Evolutionary conservation across 345 rosid genomes (phyloP).

Genomic region (Euphorbia lathyris): DNA sequence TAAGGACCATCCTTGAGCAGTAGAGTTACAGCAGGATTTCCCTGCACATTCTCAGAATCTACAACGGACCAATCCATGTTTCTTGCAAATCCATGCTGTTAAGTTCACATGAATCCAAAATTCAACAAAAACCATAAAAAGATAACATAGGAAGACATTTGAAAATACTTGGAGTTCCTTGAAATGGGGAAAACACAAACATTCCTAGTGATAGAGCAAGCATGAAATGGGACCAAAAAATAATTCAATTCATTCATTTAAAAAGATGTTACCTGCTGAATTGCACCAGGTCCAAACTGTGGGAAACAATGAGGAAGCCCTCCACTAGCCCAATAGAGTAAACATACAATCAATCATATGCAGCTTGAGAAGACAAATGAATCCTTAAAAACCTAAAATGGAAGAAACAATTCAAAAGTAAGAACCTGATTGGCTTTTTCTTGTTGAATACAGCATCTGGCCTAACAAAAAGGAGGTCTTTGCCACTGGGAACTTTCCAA

Average conservation of each 20-base stretch:
- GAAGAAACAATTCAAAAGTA: neutral
- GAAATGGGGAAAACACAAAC: too few relatives aligned
- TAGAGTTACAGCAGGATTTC: slow-evolving; percentile 61
- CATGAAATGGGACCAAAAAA: neutral
- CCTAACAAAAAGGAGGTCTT: slow-evolving; percentile 82
- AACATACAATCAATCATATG: slow-evolving; percentile 10
- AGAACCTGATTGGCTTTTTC: slow-evolving; percentile 82
- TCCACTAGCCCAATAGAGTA: slow-evolving; percentile 51
- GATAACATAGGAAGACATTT: neutral
- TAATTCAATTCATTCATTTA: neutral
- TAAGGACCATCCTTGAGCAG: slow-evolving; percentile 82
- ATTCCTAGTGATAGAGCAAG: neutral
- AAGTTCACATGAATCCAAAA: slow-evolving; percentile 14
- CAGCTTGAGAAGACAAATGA: neutral
- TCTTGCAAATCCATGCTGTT: slow-evolving; percentile 93
- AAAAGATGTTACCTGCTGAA: slow-evolving; percentile 64
- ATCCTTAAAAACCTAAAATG: neutral
- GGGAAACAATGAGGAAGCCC: slow-evolving; percentile 98
- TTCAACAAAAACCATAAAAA: slow-evolving; percentile 10
- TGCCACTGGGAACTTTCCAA: slow-evolving; percentile 73
- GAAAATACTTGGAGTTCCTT: neutral
- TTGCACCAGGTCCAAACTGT: slow-evolving; percentile 87
- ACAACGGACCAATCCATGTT: slow-evolving; percentile 87
- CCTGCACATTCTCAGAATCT: slow-evolving; percentile 60
- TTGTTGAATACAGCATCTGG: slow-evolving; percentile 96